Evolutionary conservation across 805 yeast species (phyloP).

Genomic region (Saccharomycopsis fermentans): DNA sequence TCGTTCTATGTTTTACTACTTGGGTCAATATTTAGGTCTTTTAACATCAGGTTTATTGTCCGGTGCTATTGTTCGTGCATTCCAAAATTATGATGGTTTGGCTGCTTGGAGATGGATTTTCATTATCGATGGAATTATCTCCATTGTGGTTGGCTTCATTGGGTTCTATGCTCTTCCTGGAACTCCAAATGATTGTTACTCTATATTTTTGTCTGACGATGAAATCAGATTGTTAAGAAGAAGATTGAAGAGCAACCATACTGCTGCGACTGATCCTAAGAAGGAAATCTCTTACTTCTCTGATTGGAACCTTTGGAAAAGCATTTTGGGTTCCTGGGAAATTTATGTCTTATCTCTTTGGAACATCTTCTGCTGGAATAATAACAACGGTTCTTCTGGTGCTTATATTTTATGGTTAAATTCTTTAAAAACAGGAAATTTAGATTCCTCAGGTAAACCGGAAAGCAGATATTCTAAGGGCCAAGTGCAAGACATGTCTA

Average conservation of each 20-base stretch:
- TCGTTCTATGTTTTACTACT: conserved; percentile 49
- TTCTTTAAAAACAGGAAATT: conserved; percentile 24
- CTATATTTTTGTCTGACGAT: conserved; percentile 46
- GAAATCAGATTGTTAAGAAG: conserved; percentile 46
- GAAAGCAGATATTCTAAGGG: conserved; percentile 31
- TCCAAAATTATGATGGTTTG: conserved; percentile 43
- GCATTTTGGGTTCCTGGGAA: conserved; percentile 41
- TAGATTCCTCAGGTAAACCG: not conserved
- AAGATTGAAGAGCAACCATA: conserved; percentile 26
- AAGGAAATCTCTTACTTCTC: conserved; percentile 23
- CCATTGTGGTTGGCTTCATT: conserved; percentile 43
- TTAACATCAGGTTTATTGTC: conserved; percentile 55
- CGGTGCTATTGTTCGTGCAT: conserved; percentile 38
- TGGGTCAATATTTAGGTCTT: conserved; percentile 54
- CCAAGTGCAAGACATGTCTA: conserved; percentile 34
- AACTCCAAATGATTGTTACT: conserved; percentile 54
- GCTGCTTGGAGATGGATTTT: conserved; percentile 69
- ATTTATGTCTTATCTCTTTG: conserved; percentile 46
- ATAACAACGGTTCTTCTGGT: conserved; percentile 46
- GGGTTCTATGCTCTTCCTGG: conserved; percentile 41
- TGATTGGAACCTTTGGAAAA: conserved; percentile 38
- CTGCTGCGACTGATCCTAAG: conserved; percentile 2
- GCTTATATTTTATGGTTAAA: conserved; percentile 55
- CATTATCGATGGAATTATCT: conserved; percentile 52
- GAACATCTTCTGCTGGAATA: conserved; percentile 55